Evolutionary conservation across 768 basidiomycete species (phyloP), one percentile per base, ranked within the genome.

Genomic region (Macrolepiota dolichaula): DNA sequence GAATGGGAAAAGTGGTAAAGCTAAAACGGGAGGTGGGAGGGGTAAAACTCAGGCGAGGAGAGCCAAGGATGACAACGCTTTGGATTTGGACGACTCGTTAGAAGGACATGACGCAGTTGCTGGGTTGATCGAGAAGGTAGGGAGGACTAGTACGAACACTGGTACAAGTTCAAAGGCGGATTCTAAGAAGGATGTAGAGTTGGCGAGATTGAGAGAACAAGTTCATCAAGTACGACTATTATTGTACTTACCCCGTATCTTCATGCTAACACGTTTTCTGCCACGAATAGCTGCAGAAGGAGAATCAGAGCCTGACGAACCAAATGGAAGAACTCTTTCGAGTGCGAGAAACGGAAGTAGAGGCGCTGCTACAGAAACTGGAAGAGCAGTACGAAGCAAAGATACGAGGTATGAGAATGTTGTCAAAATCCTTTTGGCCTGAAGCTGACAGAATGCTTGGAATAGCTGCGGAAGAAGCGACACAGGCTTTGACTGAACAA

Each of bases 331-430:
- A 89, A 62, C 69, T 84, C 6, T 78, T 83, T 55, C 76, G 79
- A 36, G 72, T 86, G 42, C 82, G 88, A 49, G 71, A 77, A 42
- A 89, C 89, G 4, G 91, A 92, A 62, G 74, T 88, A 29, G 90
- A 93, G 66, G 73, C 79, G 59, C 68, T 80, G 13, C 68, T 86
- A 52, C 74, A 78, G 59, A 76, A 82, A 13, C 74, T 82, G 56
- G 76, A 77, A 40, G 68, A 74, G 17, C 81, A 84, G 56, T 83
- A 82, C 60, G 79, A 88, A 54, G 78, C 77, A 0, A 76, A 77
- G 27, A 70, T 82, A 22, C 76, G 79, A 69, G 81, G 91, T 89
- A 63, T n/a, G 57, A 19, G 19, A 42, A 42, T 42, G 13, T 17
- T 44, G 35, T 55, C 19, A 3, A 24, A 57, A 52, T 40, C 51